Evolutionary conservation across 768 basidiomycete species (phyloP), one percentile per base, ranked within the genome.

Genomic region (Tylopilus sp.): DNA sequence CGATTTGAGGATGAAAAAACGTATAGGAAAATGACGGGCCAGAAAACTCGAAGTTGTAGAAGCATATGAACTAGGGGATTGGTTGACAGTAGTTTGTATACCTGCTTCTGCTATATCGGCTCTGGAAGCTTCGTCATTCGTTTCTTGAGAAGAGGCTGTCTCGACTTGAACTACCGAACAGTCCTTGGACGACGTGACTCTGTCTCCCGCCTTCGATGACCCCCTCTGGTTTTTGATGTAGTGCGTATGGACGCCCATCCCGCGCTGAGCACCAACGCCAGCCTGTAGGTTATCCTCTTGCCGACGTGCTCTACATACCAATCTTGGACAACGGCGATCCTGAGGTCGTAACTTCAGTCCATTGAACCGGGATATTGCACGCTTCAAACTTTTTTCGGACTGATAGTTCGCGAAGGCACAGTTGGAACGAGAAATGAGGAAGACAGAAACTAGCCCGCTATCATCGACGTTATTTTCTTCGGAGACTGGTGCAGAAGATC

Each of bases 361-460:
- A 65, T 91, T 86, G 70, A 90, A 93, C 42, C 74, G 78, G 3
- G 65, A 60, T 50, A 95, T 89, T 4, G 91, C 92, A 5, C 71
- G 71, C 9, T 79, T 72, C 20, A 98, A 71, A 51, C 83, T 74
- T 6, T 63, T 69, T 59, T 87, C 79, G 0, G 76, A 79, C 42
- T 81, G 79, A 62, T 86, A 95, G 68, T 98, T 98, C 68, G 95
- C 80, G 63, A 98, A 98, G 4, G 91, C 91, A 69, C 95, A 98
- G 62, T 83, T 91, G 3, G 93, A 95, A n/a, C 91, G 82, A n/a
- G 86, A 79, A 59, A 98, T 98, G 47, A 93, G 81, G 70, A 95
- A 97, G 52, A 98, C 83, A 12, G 90, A 93, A 2, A 86, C 67
- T 1, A 97, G 82, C 8, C 91, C 91, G 38, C 74, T 74, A 50